A percentile compares a stretch with the other conserved stretches of the same genome.
Evolutionary conservation across 2,329 filamentous ascomycete genomes (phyloP).

Genomic region (Cladophialophora bantiana): DNA sequence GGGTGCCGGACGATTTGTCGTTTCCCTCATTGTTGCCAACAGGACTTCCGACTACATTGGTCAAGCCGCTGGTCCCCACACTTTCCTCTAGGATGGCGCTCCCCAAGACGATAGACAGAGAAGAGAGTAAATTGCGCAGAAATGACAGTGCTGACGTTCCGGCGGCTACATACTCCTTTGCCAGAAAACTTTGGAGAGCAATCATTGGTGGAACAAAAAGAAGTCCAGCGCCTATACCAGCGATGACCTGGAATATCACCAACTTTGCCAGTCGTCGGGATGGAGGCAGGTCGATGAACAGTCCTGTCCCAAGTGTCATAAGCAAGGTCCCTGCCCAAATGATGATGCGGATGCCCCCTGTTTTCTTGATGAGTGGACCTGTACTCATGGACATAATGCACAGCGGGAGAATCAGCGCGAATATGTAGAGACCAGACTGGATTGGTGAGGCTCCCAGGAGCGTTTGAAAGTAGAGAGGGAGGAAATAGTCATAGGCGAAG

Average conservation of each 20-base stretch:
- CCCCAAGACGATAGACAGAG: too few species aligned
- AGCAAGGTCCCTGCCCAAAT: conserved; percentile 61
- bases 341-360: conserved; percentile 65
- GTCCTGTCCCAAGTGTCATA: conserved; percentile 69
- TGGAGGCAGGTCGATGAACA: conserved; percentile 63
- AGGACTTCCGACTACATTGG: too few species aligned
- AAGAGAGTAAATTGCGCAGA: too few species aligned
- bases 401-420: conserved; percentile 72
- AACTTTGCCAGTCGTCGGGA: conserved; percentile 60
- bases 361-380: conserved; percentile 74
- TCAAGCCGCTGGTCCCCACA: too few species aligned
- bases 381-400: conserved; percentile 66
- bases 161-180: conserved; percentile 55
- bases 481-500: conserved; percentile 61
- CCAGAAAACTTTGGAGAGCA: conserved; percentile 60
- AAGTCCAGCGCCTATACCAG: conserved; percentile 60
- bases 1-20: too few species aligned
- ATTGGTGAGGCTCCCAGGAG: conserved; percentile 72
- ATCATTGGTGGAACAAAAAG: conserved; percentile 63
- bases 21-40: too few species aligned
- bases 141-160: neutral
- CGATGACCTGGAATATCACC: conserved; percentile 63
- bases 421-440: conserved; percentile 73
- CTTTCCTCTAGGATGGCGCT: too few species aligned
- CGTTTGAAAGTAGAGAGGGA: conserved; percentile 83